These are phyloP conservation scores for Cladophialophora bantiana DNA, from an alignment of 2,329 filamentous ascomycete genomes.

Conservation along the genomic window DNA sequence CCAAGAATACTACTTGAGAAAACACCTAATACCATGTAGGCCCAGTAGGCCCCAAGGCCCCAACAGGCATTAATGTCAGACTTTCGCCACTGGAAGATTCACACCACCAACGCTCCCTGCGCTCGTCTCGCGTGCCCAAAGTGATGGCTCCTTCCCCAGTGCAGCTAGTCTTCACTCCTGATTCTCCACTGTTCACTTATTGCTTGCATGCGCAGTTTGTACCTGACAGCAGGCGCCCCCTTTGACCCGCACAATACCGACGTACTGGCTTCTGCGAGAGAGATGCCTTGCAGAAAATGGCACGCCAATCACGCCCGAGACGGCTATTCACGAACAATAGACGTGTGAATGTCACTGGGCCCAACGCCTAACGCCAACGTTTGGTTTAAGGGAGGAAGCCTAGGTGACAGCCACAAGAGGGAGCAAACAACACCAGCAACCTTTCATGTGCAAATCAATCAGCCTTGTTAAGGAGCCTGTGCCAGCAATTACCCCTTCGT, in stretches of 20 bases:
- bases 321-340: not conserved
- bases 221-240: constrained; percentile 7
- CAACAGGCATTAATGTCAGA: not conserved
- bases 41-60: not conserved
- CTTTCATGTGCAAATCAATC: not conserved
- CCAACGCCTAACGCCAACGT: not conserved
- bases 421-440: not conserved
- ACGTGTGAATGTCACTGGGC: not conserved
- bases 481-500: not conserved
- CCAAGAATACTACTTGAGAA: not conserved
- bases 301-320: not conserved
- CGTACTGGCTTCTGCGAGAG: not conserved
- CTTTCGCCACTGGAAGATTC: not conserved
- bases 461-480: not conserved
- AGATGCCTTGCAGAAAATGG: not conserved
- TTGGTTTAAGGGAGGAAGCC: not conserved
- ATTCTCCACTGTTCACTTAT: constrained; percentile 15
- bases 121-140: constrained; percentile 8
- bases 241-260: constrained; percentile 6
- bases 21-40: not conserved
- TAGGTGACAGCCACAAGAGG: not conserved
- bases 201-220: constrained; percentile 15
- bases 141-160: constrained; percentile 14
- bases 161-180: constrained; percentile 13
- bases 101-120: not conserved